These are phyloP conservation scores for Picochlorum costavermella DNA, from an alignment of 139 green algal species.

Conservation along the genomic window DNA sequence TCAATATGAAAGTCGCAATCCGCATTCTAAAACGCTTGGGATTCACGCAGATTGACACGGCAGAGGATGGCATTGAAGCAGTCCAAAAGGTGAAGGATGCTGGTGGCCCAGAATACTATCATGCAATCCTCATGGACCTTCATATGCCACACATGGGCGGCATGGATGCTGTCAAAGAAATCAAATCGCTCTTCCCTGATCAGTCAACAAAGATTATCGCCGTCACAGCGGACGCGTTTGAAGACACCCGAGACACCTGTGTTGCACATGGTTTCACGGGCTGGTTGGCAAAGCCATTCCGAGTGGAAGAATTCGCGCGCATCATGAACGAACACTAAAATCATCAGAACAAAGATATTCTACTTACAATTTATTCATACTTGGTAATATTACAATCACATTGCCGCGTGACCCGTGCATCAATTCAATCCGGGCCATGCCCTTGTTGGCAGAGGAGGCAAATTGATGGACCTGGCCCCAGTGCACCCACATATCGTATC, in stretches of 20 bases:
- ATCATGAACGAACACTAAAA: constrained; percentile 27
- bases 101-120: constrained; percentile 54
- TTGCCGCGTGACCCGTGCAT: no score
- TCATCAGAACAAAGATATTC: neutral
- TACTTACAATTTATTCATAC: neutral
- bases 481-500: neutral
- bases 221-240: constrained; percentile 71
- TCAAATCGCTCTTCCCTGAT: constrained; percentile 36
- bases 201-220: constrained; percentile 42
- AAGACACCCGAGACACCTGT: constrained; percentile 63
- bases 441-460: neutral
- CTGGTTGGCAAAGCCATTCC: constrained; percentile 74
- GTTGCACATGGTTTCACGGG: constrained; percentile 59
- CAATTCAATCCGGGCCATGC: no score
- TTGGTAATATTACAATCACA: no score
- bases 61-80: constrained; percentile 37
- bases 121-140: constrained; percentile 81
- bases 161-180: constrained; percentile 51
- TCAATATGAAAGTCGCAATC: constrained; percentile 72
- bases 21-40: constrained; percentile 54
- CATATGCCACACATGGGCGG: constrained; percentile 82
- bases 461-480: neutral
- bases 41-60: constrained; percentile 35
- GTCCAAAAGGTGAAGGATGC: constrained; percentile 33
- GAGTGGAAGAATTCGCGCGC: constrained; percentile 58